Evolutionary conservation across 768 basidiomycete genomes (phyloP).

Genomic region (Bullera alba): DNA sequence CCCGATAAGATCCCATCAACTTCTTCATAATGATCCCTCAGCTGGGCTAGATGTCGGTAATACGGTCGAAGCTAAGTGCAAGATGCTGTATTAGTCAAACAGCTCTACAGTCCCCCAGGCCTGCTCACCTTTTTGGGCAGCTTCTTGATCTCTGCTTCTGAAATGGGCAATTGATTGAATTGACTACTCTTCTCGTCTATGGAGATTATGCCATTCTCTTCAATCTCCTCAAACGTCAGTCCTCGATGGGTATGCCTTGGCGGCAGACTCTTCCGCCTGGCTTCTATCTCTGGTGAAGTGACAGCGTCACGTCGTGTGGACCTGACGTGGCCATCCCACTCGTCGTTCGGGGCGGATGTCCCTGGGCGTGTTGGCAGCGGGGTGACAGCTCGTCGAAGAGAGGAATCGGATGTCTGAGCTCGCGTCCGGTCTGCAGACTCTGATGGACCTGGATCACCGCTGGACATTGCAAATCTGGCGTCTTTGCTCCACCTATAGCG

Average conservation of each 20-base stretch:
- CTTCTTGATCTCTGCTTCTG: constrained; percentile 34
- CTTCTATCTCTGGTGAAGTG: too few relatives aligned
- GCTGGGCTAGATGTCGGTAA: constrained; percentile 32
- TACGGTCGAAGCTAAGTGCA: constrained; percentile 24
- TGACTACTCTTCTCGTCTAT: constrained; percentile 13
- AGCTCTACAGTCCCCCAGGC: background rate
- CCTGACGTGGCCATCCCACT: too few relatives aligned
- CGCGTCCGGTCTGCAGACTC: too few relatives aligned
- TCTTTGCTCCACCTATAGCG: too few relatives aligned
- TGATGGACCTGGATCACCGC: too few relatives aligned
- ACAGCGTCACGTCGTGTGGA: too few relatives aligned
- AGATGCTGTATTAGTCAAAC: background rate
- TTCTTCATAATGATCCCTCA: constrained; percentile 36
- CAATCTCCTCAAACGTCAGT: constrained; percentile 31
- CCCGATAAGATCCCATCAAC: constrained; percentile 40
- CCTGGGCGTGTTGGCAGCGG: too few relatives aligned
- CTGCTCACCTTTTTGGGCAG: constrained; percentile 31
- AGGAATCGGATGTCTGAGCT: too few relatives aligned
- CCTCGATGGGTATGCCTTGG: constrained; percentile 3
- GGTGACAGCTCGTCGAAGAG: too few relatives aligned
- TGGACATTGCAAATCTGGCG: too few relatives aligned
- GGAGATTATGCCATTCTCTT: constrained; percentile 16
- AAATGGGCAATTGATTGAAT: constrained; percentile 29
- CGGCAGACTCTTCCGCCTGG: too few relatives aligned
- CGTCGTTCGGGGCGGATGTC: too few relatives aligned